phyloP scores from a whole-genome alignment of 768 basidiomycete species.

The Kwoniella sp. region DNA sequence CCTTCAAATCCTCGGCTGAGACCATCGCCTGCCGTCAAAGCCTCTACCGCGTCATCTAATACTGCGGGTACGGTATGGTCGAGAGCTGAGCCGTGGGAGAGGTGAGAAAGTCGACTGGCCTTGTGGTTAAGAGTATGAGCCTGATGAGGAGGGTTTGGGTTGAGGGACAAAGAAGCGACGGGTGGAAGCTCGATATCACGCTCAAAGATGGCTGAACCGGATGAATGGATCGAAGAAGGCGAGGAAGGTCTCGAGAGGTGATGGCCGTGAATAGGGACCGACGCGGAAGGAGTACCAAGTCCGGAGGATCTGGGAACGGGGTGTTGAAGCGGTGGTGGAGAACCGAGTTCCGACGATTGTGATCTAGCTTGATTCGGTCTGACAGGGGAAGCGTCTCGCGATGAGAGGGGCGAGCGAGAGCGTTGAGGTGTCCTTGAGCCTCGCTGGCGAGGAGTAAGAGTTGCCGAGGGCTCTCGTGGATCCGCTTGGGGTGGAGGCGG shows the following conservation, averaged over 20 bases:
- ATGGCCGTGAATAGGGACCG: conserved; percentile 30
- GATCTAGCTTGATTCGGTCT: conserved; percentile 9
- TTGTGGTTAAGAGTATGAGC: conserved; percentile 48
- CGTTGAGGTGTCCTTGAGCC: conserved; percentile 39
- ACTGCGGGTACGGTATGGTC: conserved; percentile 70
- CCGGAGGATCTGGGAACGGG: conserved; percentile 13
- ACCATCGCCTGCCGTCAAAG: conserved; percentile 58
- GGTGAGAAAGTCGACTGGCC: conserved; percentile 48
- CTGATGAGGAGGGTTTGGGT: conserved; percentile 33
- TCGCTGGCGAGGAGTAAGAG: conserved; percentile 23
- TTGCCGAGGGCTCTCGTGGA: conserved; percentile 49
- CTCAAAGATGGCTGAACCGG: conserved; percentile 87
- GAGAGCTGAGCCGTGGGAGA: conserved; percentile 65
- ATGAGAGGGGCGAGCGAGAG: conserved; percentile 28
- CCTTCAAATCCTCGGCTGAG: conserved; percentile 27
- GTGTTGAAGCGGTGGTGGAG: conserved; percentile 16
- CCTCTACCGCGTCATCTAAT: conserved; percentile 76
- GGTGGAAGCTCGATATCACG: conserved; percentile 71
- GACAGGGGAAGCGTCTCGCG: conserved; percentile 12
- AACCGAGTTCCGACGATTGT: conserved; percentile 11
- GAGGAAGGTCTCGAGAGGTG: conserved; percentile 49
- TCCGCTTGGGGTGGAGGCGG: conserved; percentile 47
- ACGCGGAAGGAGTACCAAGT: conserved; percentile 49
- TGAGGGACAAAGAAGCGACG: conserved; percentile 47
- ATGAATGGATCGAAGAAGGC: conserved; percentile 62